A percentile compares a stretch with the other conserved stretches of the same genome.
Conservation (phyloP, 441 rosid species). For the Pelargonium australe region DNA sequence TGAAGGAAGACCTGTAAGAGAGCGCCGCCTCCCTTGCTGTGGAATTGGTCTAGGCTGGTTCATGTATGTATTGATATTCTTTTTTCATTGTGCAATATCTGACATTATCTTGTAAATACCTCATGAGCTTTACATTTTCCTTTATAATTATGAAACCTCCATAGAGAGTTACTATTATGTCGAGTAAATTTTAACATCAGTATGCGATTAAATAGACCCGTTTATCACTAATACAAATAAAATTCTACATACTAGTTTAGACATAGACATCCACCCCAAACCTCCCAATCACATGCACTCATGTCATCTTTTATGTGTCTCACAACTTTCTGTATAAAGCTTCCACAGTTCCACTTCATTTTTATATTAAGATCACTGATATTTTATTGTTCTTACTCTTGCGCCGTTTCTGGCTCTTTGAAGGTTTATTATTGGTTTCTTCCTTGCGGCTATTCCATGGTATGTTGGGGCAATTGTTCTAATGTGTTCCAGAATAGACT, state of each 20-base stretch:
- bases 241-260: neutral
- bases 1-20: slow-evolving; percentile 83
- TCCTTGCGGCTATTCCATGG: slow-evolving; percentile 83
- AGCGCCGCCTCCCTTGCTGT: slow-evolving; percentile 78
- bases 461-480: slow-evolving; percentile 56
- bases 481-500: slow-evolving; percentile 56
- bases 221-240: neutral
- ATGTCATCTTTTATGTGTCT: too few relatives aligned
- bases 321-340: too few relatives aligned
- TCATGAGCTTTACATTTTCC: neutral
- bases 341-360: too few relatives aligned
- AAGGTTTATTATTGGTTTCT: slow-evolving; percentile 86
- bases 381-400: neutral
- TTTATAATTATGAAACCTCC: neutral
- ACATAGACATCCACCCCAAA: neutral
- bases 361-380: neutral
- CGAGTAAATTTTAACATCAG: neutral
- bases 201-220: neutral
- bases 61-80: slow-evolving; percentile 47
- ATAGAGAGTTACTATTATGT: neutral
- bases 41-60: slow-evolving; percentile 86
- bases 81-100: neutral
- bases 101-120: neutral
- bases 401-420: slow-evolving; percentile 20
- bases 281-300: too few relatives aligned